Evolutionary conservation across 2,329 filamentous ascomycete genomes (phyloP), one percentile per base, ranked within the genome.

Genomic region (Penicillium sp.): DNA sequence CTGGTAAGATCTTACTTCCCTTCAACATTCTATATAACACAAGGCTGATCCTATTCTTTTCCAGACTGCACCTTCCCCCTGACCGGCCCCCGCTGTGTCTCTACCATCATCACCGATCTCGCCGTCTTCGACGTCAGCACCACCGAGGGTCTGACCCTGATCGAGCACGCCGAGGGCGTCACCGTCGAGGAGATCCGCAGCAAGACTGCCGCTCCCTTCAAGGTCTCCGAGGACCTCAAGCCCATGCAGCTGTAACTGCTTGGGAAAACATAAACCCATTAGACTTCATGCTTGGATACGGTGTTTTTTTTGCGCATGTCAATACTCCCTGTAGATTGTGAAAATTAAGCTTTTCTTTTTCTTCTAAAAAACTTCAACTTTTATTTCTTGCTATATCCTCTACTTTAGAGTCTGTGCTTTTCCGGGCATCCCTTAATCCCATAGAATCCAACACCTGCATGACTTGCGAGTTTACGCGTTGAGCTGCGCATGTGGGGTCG

Each of bases 101-200:
- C 86, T 79, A 89, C 87, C 35, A 90, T 91, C 65, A 90, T 91
- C 64, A 91, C 88, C 3, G 89, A 95, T 68, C 77, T 94, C 80
- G 84, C 84, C 63, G 88, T 90, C 2, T 90, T 90, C 72, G 86
- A 93, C 63, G 91, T 95, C 62, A 91, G 94, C 76, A 83, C 89
- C 37, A 79, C 78, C 49, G 84, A 86, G 47, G 74, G 74, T 63
- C 67, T 76, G 65, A 75, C 73, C 13, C 79, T 93, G 53, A 89
- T 86, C 0, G 90, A 93, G 78, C 73, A 91, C 38, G 90, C 90
- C 5, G 87, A 89, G n/a, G 89, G 87, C 1, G 86, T 91, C 0
- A 83, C 83, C 10, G 83, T 92, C 0, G 89, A 92, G 24, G 87
- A 91, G 67, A 84, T 93, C 24, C 85, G 81, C 80, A 81, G 82